Evolutionary conservation across 257 asterid species (phyloP).

Genomic region (Salvia miltiorrhiza): DNA sequence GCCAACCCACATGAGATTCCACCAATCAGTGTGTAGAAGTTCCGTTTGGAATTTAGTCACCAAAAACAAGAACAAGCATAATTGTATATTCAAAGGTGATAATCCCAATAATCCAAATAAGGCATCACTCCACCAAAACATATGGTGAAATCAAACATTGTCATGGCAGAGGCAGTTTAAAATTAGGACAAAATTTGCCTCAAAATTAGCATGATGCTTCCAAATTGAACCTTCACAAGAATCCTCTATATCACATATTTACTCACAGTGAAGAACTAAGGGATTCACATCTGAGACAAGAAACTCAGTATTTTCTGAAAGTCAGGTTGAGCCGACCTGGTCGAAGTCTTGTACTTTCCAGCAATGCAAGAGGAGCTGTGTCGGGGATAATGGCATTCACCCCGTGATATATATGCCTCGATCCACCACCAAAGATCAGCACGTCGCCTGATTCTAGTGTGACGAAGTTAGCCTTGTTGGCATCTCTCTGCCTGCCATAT

Average conservation of each 20-base stretch:
- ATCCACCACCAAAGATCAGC: conserved; percentile 61
- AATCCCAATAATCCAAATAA: conserved; percentile 14
- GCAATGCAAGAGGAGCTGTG: conserved; percentile 47
- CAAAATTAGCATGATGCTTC: not conserved
- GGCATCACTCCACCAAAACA: not conserved
- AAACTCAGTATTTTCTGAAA: conserved; percentile 35
- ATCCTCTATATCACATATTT: no score
- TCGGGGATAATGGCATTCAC: conserved; percentile 38
- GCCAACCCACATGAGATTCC: not conserved
- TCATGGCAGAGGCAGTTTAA: not conserved
- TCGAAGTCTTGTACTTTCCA: conserved; percentile 27
- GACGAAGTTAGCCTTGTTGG: conserved; percentile 35
- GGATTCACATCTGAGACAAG: not conserved
- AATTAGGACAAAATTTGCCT: not conserved
- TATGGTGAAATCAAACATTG: not conserved
- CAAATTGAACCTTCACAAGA: not conserved
- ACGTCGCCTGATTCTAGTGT: conserved; percentile 59
- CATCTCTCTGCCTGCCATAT: conserved; percentile 50
- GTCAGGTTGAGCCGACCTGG: conserved; percentile 86
- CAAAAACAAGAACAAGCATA: not conserved
- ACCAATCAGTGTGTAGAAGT: not conserved
- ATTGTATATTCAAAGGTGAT: not conserved
- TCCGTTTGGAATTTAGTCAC: conserved; percentile 11
- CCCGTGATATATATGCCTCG: conserved; percentile 63
- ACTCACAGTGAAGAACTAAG: not conserved